Evolutionary conservation across 345 rosid species (phyloP).

Genomic region (Populus euphratica): DNA sequence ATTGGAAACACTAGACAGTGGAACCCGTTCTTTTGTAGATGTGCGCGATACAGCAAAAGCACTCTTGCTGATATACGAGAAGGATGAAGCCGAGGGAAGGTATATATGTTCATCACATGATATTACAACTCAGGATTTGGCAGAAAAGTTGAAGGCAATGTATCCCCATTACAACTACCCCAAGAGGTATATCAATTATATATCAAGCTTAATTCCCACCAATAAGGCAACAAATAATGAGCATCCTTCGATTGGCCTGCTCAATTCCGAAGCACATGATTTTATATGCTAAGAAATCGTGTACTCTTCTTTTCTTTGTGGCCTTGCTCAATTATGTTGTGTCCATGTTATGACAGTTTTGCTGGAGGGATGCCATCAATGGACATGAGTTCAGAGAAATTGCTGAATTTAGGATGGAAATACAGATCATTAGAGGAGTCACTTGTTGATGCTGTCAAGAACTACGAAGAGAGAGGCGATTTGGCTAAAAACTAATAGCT

Average conservation of each 20-base stretch:
- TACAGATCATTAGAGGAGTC: constrained; percentile 43
- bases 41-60: constrained; percentile 47
- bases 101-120: constrained; percentile 39
- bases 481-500: background rate
- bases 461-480: constrained; percentile 32
- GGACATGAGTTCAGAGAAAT: constrained; percentile 36
- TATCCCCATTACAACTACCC: constrained; percentile 40
- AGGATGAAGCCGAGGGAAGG: constrained; percentile 44
- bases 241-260: too few relatives aligned
- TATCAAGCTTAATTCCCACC: background rate
- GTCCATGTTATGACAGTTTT: constrained; percentile 14
- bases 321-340: too few relatives aligned
- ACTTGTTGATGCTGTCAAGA: constrained; percentile 37
- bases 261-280: background rate
- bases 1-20: constrained; percentile 30
- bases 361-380: constrained; percentile 4
- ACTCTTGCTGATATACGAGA: constrained; percentile 42
- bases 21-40: constrained; percentile 36
- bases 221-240: too few relatives aligned
- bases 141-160: constrained; percentile 30
- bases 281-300: background rate
- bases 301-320: background rate
- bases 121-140: constrained; percentile 25
- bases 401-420: constrained; percentile 48
- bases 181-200: constrained; percentile 26